These are phyloP conservation scores for Lecanicillium sp. DNA, from an alignment of 2,329 filamentous ascomycete genomes.

Conservation along the genomic window DNA sequence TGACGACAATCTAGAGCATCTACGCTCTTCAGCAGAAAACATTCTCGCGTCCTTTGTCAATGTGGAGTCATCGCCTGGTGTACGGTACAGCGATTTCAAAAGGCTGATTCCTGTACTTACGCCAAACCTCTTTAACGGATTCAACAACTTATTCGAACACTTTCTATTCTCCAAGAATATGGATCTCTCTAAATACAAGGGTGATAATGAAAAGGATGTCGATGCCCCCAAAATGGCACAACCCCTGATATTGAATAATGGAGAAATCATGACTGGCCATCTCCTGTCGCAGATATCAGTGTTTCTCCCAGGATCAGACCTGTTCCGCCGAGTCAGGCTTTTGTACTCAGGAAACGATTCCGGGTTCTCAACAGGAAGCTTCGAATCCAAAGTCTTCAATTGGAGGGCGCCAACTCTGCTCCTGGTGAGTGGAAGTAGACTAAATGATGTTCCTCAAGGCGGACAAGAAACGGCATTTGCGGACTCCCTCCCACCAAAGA, in stretches of 20 bases:
- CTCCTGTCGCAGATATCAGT: conserved; percentile 63
- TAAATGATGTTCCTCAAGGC: conserved; percentile 38
- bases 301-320: conserved; percentile 55
- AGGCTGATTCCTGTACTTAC: conserved; percentile 49
- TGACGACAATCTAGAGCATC: conserved; percentile 46
- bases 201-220: conserved; percentile 14
- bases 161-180: conserved; percentile 68
- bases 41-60: conserved; percentile 59
- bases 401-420: conserved; percentile 69
- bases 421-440: conserved; percentile 56
- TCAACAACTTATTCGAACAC: conserved; percentile 63
- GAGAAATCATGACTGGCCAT: conserved; percentile 57
- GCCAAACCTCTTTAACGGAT: conserved; percentile 59
- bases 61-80: conserved; percentile 53
- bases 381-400: conserved; percentile 67
- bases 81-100: conserved; percentile 55
- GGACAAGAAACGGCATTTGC: conserved; percentile 49
- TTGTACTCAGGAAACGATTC: conserved; percentile 63
- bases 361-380: conserved; percentile 70
- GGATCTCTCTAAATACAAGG: conserved; percentile 50
- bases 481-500: conserved; percentile 53
- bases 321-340: conserved; percentile 58
- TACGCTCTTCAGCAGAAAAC: conserved; percentile 54
- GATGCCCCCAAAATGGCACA: conserved; percentile 23
- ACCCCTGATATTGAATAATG: conserved; percentile 42